Base-by-base conservation (phyloP, 139 green algal species). In the Nannochloris sp. region DNA sequence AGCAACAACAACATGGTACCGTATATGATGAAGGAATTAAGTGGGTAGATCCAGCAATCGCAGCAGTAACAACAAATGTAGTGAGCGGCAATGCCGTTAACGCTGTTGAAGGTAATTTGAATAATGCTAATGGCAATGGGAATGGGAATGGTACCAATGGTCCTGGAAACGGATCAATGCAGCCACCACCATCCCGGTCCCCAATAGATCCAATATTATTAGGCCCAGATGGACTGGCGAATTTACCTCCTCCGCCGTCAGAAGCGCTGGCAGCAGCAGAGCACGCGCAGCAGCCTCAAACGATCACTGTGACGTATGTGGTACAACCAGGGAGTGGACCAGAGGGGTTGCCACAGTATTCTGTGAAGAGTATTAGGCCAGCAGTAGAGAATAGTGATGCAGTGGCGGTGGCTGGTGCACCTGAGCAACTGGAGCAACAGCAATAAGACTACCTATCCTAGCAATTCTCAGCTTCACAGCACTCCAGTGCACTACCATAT, bases 1-100 rank as follows among this genome's bases (percentile, higher is more conserved):
- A 69, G 53, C 62, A 69, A 53, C 62, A 53, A 19, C 62, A 53
- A 2, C 36, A 61, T n/a, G n/a, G n/a, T n/a, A n/a, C n/a, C n/a
- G n/a, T n/a, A n/a, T n/a, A n/a, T n/a, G n/a, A n/a, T n/a, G n/a
- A n/a, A n/a, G n/a, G n/a, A n/a, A n/a, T n/a, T n/a, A n/a, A n/a
- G n/a, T n/a, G n/a, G n/a, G n/a, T n/a, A n/a, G n/a, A n/a, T n/a
- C n/a, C n/a, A n/a, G n/a, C n/a, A n/a, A n/a, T n/a, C 29, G 30
- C 15, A 33, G 39, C 27, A 53, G 66, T 19, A 13, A 7, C 27
- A 2, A 5, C 37, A 38, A 9, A 35, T 33, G 30, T 27, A 15
- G 27, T 24, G 9, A n/a, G 42, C 25, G 45, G 36, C 23, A 31
- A 42, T 35, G 42, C 32, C 30, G 31, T 27, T n/a, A 46, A 27